phyloP scores from a whole-genome alignment of 83 land plant species.

The Diphasiastrum complanatum region DNA sequence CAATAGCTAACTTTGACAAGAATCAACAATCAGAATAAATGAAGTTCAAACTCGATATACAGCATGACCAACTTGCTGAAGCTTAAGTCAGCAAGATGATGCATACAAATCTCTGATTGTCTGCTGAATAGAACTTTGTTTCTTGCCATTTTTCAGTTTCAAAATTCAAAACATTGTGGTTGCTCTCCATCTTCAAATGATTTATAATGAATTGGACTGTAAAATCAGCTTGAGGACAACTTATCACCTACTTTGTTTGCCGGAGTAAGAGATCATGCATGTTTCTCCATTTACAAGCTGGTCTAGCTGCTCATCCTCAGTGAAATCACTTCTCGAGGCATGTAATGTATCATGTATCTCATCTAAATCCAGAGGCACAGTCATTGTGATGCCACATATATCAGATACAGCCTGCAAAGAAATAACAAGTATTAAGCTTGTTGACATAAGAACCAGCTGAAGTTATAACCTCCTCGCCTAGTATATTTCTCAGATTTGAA shows the following conservation, averaged over 20 bases:
- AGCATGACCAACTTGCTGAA: constrained; percentile 6
- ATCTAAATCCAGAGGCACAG: constrained; percentile 22
- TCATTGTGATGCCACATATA: constrained; percentile 15
- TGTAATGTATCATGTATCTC: constrained; percentile 6
- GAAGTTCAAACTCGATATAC: constrained; percentile 15
- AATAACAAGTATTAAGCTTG: no score
- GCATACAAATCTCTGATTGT: not conserved
- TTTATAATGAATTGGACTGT: not conserved
- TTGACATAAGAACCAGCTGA: no score
- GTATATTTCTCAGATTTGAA: no score
- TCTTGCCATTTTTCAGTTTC: no score
- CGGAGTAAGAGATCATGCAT: constrained; percentile 22
- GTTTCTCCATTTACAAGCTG: constrained; percentile 24
- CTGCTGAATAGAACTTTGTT: no score
- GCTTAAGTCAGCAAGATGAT: not conserved
- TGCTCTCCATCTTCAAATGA: no score
- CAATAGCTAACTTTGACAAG: no score
- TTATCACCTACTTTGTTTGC: constrained; percentile 30
- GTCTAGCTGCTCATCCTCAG: constrained; percentile 29
- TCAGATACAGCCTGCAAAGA: constrained; percentile 29
- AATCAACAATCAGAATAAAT: no score
- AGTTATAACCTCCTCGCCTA: no score
- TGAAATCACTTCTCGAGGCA: constrained; percentile 1
- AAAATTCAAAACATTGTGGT: no score
- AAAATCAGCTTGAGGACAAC: not conserved